Conservation (phyloP, 2,329 filamentous ascomycete species). For the Chrysosphaeria jannelii region DNA sequence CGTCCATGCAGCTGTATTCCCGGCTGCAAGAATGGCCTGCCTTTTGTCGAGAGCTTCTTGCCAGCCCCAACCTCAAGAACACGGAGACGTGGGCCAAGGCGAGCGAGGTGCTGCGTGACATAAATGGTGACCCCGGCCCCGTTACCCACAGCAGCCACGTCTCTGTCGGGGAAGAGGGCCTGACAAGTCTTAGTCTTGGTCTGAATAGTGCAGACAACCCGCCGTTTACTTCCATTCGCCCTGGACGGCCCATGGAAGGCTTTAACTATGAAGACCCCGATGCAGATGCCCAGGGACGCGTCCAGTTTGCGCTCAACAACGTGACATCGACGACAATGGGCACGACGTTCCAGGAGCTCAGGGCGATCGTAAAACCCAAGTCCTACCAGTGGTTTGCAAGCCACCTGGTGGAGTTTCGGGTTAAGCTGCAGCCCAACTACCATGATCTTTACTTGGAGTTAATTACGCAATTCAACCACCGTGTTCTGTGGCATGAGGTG, state of each 20-base stretch:
- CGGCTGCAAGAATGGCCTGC: constrained; percentile 85
- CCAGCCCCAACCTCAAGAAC: constrained; percentile 52
- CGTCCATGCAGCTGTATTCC: constrained; percentile 60
- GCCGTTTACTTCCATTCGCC: constrained; percentile 50
- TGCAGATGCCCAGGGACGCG: constrained; percentile 66
- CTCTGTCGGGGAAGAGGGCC: constrained; percentile 14
- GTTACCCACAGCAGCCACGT: constrained; percentile 35
- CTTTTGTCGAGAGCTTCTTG: constrained; percentile 61
- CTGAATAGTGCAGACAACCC: too few relatives aligned
- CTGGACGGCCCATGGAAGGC: constrained; percentile 34
- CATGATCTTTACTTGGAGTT: constrained; percentile 80
- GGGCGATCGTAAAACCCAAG: constrained; percentile 43
- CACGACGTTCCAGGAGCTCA: constrained; percentile 56
- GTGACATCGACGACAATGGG: constrained; percentile 72
- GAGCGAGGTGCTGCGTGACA: constrained; percentile 45
- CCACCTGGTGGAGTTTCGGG: constrained; percentile 83
- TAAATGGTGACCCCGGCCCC: constrained; percentile 27
- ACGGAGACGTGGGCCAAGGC: constrained; percentile 66
- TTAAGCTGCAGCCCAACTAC: constrained; percentile 92
- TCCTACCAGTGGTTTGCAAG: constrained; percentile 92
- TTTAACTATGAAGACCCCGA: constrained; percentile 52
- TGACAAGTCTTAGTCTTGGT: too few relatives aligned
- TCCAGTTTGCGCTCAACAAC: constrained; percentile 90
- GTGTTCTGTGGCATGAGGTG: constrained; percentile 59
- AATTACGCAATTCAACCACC: constrained; percentile 54